Conservation (phyloP, 2,329 filamentous ascomycete genomes). For the Sarocladiaceae sp. region DNA sequence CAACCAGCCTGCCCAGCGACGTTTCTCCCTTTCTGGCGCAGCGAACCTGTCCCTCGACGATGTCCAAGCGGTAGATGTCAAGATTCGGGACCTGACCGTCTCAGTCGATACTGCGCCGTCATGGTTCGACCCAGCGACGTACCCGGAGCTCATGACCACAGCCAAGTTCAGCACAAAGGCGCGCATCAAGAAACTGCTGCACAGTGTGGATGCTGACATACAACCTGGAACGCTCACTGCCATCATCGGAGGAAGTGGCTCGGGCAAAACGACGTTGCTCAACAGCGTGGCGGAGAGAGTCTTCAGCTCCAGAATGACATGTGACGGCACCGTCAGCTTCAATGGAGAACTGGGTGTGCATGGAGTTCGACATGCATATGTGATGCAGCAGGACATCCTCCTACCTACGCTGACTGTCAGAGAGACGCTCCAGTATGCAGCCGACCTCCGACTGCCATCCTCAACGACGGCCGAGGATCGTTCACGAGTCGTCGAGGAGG, state of each 20-base stretch:
- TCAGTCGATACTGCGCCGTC: slow-evolving; percentile 53
- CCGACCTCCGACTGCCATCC: slow-evolving; percentile 62
- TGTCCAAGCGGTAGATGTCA: slow-evolving; percentile 49
- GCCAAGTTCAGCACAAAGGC: slow-evolving; percentile 29
- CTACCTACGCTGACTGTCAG: slow-evolving; percentile 68
- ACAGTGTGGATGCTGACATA: slow-evolving; percentile 58
- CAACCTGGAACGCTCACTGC: slow-evolving; percentile 62
- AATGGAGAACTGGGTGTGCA: slow-evolving; percentile 51
- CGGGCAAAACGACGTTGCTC: slow-evolving; percentile 65
- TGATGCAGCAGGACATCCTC: slow-evolving; percentile 71
- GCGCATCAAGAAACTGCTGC: slow-evolving; percentile 48
- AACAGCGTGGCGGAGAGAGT: slow-evolving; percentile 68
- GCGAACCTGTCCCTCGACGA: slow-evolving; percentile 39
- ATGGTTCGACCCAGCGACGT: slow-evolving; percentile 41
- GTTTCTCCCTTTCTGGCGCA: slow-evolving; percentile 20
- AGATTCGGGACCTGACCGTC: slow-evolving; percentile 47
- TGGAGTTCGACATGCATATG: slow-evolving; percentile 58
- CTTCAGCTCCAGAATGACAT: slow-evolving; percentile 43
- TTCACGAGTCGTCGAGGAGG: slow-evolving; percentile 62
- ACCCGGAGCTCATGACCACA: slow-evolving; percentile 30
- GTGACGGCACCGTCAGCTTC: slow-evolving; percentile 53
- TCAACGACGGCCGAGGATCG: slow-evolving; percentile 54
- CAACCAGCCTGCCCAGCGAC: slow-evolving; percentile 8
- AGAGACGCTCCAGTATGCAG: slow-evolving; percentile 68
- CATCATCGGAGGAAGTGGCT: slow-evolving; percentile 69